Evolutionary conservation across 2,329 filamentous ascomycete genomes (phyloP).

Genomic region (Aspergillus tanneri): DNA sequence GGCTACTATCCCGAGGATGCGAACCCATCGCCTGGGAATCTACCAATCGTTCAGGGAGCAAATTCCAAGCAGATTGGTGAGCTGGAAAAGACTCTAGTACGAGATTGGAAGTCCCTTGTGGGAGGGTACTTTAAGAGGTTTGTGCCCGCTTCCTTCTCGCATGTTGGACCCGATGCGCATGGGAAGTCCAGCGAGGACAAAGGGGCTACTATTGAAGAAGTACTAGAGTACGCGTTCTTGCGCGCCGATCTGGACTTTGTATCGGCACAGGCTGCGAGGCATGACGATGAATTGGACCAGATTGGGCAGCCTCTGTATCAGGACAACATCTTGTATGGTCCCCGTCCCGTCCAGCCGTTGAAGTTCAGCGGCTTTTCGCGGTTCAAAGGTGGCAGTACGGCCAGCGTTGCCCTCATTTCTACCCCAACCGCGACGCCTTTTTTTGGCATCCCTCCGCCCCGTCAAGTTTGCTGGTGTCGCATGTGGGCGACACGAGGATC

Average conservation of each 20-base stretch:
- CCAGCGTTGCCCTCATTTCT: constrained; percentile 83
- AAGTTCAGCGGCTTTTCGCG: constrained; percentile 70
- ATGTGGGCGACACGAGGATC: constrained; percentile 91
- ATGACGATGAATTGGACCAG: constrained; percentile 67
- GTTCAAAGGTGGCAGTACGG: constrained; percentile 93
- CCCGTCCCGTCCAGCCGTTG: constrained; percentile 46
- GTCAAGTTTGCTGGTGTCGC: constrained; percentile 79
- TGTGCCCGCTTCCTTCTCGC: constrained; percentile 72
- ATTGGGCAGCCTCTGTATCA: constrained; percentile 78
- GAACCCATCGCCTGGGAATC: constrained; percentile 25
- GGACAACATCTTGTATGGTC: constrained; percentile 74
- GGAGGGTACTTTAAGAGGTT: constrained; percentile 95
- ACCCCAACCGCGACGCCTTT: constrained; percentile 88
- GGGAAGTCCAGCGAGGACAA: constrained; percentile 25
- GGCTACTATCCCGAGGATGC: constrained; percentile 12
- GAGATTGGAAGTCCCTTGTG: constrained; percentile 77
- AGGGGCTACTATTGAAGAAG: constrained; percentile 47
- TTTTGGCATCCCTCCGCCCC: constrained; percentile 90
- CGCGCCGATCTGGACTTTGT: constrained; percentile 94
- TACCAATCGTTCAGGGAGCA: constrained; percentile 53
- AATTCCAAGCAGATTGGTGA: constrained; percentile 63
- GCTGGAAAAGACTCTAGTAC: constrained; percentile 69
- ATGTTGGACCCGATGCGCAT: constrained; percentile 36
- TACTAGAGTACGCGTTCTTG: constrained; percentile 89
- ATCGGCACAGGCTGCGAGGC: constrained; percentile 78